Base-by-base conservation (phyloP, 768 basidiomycete species). In the Leccinellum luteum region DNA sequence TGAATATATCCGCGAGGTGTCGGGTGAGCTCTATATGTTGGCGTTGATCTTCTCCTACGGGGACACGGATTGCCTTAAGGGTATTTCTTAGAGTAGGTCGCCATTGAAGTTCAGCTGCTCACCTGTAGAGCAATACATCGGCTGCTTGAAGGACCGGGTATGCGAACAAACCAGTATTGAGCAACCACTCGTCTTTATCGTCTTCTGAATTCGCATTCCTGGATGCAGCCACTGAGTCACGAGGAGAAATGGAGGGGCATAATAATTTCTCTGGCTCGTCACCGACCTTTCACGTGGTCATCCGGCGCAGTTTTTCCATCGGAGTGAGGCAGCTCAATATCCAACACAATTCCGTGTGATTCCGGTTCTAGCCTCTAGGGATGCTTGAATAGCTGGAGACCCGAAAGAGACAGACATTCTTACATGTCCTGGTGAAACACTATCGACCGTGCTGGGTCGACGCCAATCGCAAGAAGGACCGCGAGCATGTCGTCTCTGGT, bases 261-360 rank as follows among this genome's bases (percentile, higher is more conserved):
- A 31, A 13, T 31, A 14, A n/a, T 48, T 7, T 30, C 9, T 28
- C 23, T 10, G 12, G 25, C 3, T 27, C 12, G 32, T 10, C 15
- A 59, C 76, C 28, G 58, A 90, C 93, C 84, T 98, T 98, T 94
- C 95, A 98, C 0, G 92, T 94, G 4, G 94, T 98, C 96, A 98
- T 97, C 44, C 94, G 74, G 41, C 85, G 83, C 10, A 98, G 74
- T 62, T 85, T 86, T 10, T 93, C 92, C 21, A 95, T 78, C 0
- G 93, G 87, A 0, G 92, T 88, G 32, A 94, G 74, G 64, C 93
- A 96, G 61, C 83, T 90, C 56, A 98, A 70, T 49, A 95, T 85
- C 96, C 95, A 98, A 3, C 90, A 87, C 17, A 97, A 74, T 63
- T 98, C 94, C 1, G 86, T 81, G 66, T 98, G 95, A 59, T 88